phyloP scores from a whole-genome alignment of 2,329 filamentous ascomycete genomes.

The Trematosphaeria pertusa region DNA sequence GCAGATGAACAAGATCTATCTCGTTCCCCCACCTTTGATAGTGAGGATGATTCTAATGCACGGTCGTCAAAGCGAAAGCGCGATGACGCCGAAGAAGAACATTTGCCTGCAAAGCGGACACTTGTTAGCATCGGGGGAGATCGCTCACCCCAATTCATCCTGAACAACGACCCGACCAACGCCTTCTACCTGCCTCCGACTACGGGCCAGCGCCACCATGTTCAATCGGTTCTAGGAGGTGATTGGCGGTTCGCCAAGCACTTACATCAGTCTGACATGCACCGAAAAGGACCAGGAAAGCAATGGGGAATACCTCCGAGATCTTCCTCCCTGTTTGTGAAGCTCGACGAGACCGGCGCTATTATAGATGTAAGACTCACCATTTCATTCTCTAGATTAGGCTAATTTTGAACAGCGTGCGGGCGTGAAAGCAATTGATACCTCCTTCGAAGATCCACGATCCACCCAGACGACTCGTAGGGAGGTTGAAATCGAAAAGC shows the following conservation, averaged over 20 bases:
- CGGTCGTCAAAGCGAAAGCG: not conserved
- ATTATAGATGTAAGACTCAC: conserved; percentile 5
- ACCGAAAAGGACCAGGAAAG: not conserved
- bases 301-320: not conserved
- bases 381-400: too few species aligned
- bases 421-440: conserved; percentile 5
- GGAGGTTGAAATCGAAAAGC: not conserved
- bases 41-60: too few species aligned
- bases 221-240: not conserved
- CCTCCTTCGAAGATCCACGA: not conserved
- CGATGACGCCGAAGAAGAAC: not conserved
- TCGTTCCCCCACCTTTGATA: too few species aligned
- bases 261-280: not conserved
- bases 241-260: conserved; percentile 11
- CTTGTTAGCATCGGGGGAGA: conserved; percentile 3
- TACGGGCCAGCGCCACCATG: not conserved
- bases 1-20: too few species aligned
- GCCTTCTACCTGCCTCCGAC: not conserved
- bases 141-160: conserved; percentile 7
- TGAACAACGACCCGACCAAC: conserved; percentile 2
- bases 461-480: not conserved
- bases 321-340: conserved; percentile 7
- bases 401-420: too few species aligned
- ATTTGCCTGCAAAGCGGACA: conserved; percentile 2
- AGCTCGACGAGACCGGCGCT: conserved; percentile 1